Percentiles rank a stretch among this genome's conserved stretches.
phyloP scores from a whole-genome alignment of 2,329 filamentous ascomycete genomes.

The Stagonosporopsis cucurbitacearum region DNA sequence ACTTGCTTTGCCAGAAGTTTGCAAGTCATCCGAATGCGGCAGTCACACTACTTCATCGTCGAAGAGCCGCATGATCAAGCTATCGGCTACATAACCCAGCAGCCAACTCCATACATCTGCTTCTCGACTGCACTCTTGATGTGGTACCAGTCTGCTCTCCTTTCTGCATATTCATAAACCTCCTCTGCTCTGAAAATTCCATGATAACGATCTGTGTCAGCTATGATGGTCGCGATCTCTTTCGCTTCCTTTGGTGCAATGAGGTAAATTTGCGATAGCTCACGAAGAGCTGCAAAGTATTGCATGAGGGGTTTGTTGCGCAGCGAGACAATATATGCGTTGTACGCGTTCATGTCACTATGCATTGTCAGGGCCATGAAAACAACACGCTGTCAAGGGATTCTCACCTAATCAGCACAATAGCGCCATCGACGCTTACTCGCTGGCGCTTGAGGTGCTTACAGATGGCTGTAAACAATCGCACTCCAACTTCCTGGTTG shows the following conservation, averaged over 20 bases:
- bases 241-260: constrained; percentile 87
- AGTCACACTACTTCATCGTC: constrained; percentile 17
- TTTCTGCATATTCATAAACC: constrained; percentile 95
- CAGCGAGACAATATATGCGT: constrained; percentile 80
- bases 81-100: constrained; percentile 72
- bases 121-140: constrained; percentile 89
- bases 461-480: constrained; percentile 89
- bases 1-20: constrained; percentile 19
- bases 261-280: constrained; percentile 93
- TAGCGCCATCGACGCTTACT: constrained; percentile 84
- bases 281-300: constrained; percentile 90
- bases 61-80: constrained; percentile 11
- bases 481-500: constrained; percentile 94
- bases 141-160: constrained; percentile 92
- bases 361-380: neutral
- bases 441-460: constrained; percentile 98
- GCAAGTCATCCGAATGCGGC: constrained; percentile 24
- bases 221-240: constrained; percentile 93
- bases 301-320: constrained; percentile 82
- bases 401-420: constrained; percentile 78
- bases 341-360: constrained; percentile 95
- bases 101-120: constrained; percentile 97
- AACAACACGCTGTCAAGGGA: neutral
- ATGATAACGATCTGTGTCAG: constrained; percentile 85
- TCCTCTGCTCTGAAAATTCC: constrained; percentile 95